Evolutionary conservation across 306 rosid genomes (phyloP).

Genomic region (Inga oerstediana): DNA sequence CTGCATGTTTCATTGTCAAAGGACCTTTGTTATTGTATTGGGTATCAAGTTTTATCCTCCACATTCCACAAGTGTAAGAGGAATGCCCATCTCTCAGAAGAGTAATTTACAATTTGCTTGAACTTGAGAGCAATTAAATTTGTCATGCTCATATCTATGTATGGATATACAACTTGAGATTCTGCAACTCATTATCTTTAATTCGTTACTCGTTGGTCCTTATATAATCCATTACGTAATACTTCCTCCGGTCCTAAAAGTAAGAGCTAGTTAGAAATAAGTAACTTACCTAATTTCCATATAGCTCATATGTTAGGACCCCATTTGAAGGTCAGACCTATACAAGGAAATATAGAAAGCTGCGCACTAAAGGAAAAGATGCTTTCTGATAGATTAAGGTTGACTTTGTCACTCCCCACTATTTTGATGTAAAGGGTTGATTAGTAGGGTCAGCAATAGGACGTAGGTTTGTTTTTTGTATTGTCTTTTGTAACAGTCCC

Average conservation of each 20-base stretch:
- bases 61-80: not conserved
- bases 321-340: too few relatives aligned
- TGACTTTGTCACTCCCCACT: too few relatives aligned
- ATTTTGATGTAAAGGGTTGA: too few relatives aligned
- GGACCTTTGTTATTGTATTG: not conserved
- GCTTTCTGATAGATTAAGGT: too few relatives aligned
- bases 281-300: too few relatives aligned
- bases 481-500: too few relatives aligned
- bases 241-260: not conserved
- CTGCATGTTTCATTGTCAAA: not conserved
- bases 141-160: not conserved
- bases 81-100: not conserved
- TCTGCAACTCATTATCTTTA: not conserved
- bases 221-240: not conserved
- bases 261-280: too few relatives aligned
- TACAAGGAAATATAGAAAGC: too few relatives aligned
- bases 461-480: too few relatives aligned
- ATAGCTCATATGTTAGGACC: too few relatives aligned
- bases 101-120: not conserved
- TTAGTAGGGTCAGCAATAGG: too few relatives aligned
- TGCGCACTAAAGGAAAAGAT: too few relatives aligned
- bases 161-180: not conserved
- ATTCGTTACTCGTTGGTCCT: not conserved
- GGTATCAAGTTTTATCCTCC: constrained; percentile 8
- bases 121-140: constrained; percentile 12